These are phyloP conservation scores for Scleroderma citrinum DNA, from an alignment of 768 basidiomycete species.

Conservation along the genomic window DNA sequence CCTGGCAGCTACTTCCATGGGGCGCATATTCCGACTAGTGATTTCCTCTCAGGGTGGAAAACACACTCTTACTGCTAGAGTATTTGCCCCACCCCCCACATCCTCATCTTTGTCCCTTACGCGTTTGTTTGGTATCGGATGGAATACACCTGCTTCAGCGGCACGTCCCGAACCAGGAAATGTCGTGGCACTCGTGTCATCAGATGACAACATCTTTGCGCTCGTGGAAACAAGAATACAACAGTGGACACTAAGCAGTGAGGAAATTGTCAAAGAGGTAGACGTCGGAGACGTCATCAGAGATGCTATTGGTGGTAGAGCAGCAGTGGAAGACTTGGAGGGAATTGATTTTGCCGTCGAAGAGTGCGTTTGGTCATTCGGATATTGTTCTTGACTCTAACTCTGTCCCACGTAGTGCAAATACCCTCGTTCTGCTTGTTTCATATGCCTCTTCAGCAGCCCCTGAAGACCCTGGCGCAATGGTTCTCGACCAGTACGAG, in stretches of 20 bases:
- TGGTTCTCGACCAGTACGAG: constrained; percentile 34
- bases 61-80: constrained; percentile 50
- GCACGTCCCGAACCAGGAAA: constrained; percentile 48
- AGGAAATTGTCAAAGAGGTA: constrained; percentile 52
- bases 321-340: constrained; percentile 60
- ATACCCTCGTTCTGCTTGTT: constrained; percentile 53
- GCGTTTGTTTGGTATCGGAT: constrained; percentile 31
- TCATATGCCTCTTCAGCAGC: constrained; percentile 52
- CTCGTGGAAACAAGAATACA: constrained; percentile 64
- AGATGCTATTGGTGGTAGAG: constrained; percentile 40
- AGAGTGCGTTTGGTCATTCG: constrained; percentile 34
- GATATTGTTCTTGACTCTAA: constrained; percentile 2
- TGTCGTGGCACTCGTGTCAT: constrained; percentile 55
- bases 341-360: constrained; percentile 64
- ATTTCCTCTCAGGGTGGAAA: constrained; percentile 67
- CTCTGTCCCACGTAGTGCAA: constrained; percentile 32
- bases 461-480: constrained; percentile 36
- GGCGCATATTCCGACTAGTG: constrained; percentile 57
- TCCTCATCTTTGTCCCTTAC: constrained; percentile 39
- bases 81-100: constrained; percentile 49
- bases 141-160: constrained; percentile 35
- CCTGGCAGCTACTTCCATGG: constrained; percentile 61
- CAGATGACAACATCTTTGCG: constrained; percentile 57
- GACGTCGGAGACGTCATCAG: constrained; percentile 49
- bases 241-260: constrained; percentile 51